Base-by-base conservation (phyloP, 164 flowering plant genomes). In the Vitis rupestris region DNA sequence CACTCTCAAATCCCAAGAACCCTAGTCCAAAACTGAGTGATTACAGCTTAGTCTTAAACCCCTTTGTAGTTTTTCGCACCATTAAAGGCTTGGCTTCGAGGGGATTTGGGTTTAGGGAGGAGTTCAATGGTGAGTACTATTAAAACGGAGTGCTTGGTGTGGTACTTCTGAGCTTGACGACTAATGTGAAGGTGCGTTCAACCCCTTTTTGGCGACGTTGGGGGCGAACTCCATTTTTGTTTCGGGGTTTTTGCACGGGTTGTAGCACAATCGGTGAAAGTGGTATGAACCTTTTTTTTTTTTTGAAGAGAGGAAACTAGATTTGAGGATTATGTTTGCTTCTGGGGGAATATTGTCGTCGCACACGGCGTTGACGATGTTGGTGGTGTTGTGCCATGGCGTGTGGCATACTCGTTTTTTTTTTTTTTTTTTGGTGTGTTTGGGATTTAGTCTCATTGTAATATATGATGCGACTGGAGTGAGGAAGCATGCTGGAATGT, bases 391-490 rank as follows among this genome's bases (percentile, higher is more conserved):
- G 9, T 91, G 93, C 63, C 96, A 94, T 67, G 98, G 98, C 8
- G 90, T 90, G 1, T 90, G 1, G 88, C 90, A 1, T 96, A 90
- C 37, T 87, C 97, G 1, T 0, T 17, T 17, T 17, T 17, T 17
- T 17, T 17, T 17, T 77, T 91, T 17, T 94, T 94, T 82, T 94
- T 67, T 88, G 17, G 17, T 17, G 17, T 17, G 96, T 74, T 81
- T 94, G 85, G 96, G 96, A 66, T 91, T 94, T 68, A 88, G 88
- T 73, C 80, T 87, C 69, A 89, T 94, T 65, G 96, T 91, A 50
- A 94, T 94, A 97, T 94, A 91, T 74, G 97, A 91, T 79, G 98
- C 98, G 0, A 89, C 83, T 49, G 98, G 98, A 4, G 97, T 94
- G 10, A 73, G 98, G n/a, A 77, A 94, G 50, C 98, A 94, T 62